Evolutionary conservation across 148 eudicot species (phyloP).

Genomic region (Rheum nobile): DNA sequence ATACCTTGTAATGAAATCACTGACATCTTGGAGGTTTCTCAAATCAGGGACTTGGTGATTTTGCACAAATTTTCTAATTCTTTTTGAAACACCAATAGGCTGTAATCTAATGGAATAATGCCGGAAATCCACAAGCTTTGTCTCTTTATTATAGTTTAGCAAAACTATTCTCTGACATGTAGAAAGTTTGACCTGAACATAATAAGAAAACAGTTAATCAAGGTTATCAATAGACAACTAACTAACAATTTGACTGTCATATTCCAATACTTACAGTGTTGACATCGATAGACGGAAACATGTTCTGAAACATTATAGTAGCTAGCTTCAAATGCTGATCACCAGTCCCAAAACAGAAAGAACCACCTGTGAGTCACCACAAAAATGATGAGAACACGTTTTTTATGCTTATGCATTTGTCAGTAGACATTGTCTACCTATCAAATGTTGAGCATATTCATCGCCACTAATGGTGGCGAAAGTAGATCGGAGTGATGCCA

Average conservation of each 20-base stretch:
- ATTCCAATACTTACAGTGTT: slow-evolving; percentile 65
- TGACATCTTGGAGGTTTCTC: slow-evolving; percentile 77
- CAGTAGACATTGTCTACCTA: background rate
- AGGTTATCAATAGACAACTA: slow-evolving; percentile 6
- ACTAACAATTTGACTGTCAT: background rate
- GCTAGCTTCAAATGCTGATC: slow-evolving; percentile 70
- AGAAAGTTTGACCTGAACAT: slow-evolving; percentile 72
- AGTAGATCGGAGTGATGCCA: too few relatives aligned
- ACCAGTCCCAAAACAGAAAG: slow-evolving; percentile 88
- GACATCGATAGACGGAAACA: slow-evolving; percentile 92
- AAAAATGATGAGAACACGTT: background rate
- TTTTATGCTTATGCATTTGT: background rate
- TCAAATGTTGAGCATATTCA: background rate
- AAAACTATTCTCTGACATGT: slow-evolving; percentile 86
- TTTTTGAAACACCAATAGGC: slow-evolving; percentile 89
- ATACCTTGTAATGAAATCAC: slow-evolving; percentile 90
- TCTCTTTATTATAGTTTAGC: slow-evolving; percentile 76
- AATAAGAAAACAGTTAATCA: background rate
- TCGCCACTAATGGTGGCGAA: background rate
- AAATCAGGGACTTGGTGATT: slow-evolving; percentile 86
- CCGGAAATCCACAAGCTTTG: slow-evolving; percentile 78
- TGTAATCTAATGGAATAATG: slow-evolving; percentile 90
- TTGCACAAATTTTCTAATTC: slow-evolving; percentile 85
- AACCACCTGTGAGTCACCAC: slow-evolving; percentile 48
- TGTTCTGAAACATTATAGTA: slow-evolving; percentile 80